Conservation (phyloP, 2,329 filamentous ascomycete genomes). For the Xylariaceae sp. region DNA sequence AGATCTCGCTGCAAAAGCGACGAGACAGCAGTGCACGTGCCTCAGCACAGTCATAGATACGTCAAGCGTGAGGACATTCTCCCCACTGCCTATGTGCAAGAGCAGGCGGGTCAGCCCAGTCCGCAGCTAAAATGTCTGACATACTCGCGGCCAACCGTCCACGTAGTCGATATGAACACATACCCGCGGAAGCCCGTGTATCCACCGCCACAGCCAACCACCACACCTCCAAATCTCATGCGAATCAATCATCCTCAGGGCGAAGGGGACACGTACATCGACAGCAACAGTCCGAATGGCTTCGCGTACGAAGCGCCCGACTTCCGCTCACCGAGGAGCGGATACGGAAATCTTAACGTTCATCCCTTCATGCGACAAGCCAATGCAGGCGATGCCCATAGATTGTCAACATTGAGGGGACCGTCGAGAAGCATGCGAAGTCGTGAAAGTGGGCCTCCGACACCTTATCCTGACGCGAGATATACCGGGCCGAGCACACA, state of each 20-base stretch:
- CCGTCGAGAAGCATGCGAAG: background rate
- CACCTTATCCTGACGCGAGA: background rate
- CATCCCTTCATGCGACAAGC: conserved; percentile 21
- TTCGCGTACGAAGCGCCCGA: conserved; percentile 10
- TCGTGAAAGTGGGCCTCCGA: background rate
- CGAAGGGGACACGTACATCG: conserved; percentile 8
- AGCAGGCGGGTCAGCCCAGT: background rate
- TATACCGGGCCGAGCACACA: background rate
- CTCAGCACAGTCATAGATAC: conserved; percentile 29
- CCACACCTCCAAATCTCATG: conserved; percentile 16
- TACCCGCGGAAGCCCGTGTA: conserved; percentile 28
- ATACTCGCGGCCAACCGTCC: conserved; percentile 22
- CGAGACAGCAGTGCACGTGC: background rate
- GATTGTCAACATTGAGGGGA: background rate
- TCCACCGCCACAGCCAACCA: conserved; percentile 18
- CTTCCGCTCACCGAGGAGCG: conserved; percentile 23
- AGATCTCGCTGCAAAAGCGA: conserved; percentile 7
- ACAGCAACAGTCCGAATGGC: background rate
- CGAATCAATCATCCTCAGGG: conserved; percentile 8
- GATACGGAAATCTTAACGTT: conserved; percentile 18
- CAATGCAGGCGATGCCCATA: background rate
- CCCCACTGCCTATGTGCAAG: background rate
- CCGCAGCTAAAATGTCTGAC: conserved; percentile 9
- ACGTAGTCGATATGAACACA: conserved; percentile 27
- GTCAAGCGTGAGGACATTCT: conserved; percentile 33